Base-by-base conservation (phyloP, 345 rosid species). In the Laguncularia racemosa region DNA sequence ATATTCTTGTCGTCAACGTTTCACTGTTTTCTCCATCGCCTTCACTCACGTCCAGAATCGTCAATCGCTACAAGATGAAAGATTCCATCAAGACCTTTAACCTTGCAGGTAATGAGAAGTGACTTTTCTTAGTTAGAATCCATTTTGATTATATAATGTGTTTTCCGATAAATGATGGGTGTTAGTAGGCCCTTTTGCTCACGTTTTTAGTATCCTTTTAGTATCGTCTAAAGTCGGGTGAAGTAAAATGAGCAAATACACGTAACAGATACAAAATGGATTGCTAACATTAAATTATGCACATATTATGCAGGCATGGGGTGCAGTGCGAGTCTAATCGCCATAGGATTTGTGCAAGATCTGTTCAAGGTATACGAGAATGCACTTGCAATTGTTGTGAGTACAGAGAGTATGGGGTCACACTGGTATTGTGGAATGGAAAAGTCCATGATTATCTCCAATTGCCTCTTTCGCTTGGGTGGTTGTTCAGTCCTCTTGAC, bases 371-470 rank as follows among this genome's bases (percentile, higher is more conserved):
- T 73, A 0, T 68, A 64, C 5, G 59, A 62, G 52, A 78, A 86
- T 44, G 20, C 62, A 7, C 16, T 73, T 0, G 96, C 91, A 9
- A 38, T 89, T n/a, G 95, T 89, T 56, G 85, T 86, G 15, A 89
- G 95, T 65, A 72, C 95, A 12, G 96, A 89, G 59, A 75, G 82
- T 17, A 65, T 89, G 18, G 89, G 84, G 28, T 71, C 86, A 1
- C 73, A 86, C 21, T 89, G 96, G 89, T 89, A 89, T 26, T 64
- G 75, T 8, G 96, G 91, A 44, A 82, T 72, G 49, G 91, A 89
- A 44, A 84, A 75, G 48, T 89, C 96, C 2, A 89, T 86, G 96
- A 75, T 86, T 64, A 75, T 84, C 40, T 86, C 95, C 1, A 86
- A 89, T 52, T 80, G 85, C 59, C 73, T 89, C 40, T 89, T 89